Percentiles rank a stretch among this genome's conserved stretches.
Evolutionary conservation across 495 filamentous ascomycete genomes (phyloP).

Genomic region (Endocarpon pusillum): DNA sequence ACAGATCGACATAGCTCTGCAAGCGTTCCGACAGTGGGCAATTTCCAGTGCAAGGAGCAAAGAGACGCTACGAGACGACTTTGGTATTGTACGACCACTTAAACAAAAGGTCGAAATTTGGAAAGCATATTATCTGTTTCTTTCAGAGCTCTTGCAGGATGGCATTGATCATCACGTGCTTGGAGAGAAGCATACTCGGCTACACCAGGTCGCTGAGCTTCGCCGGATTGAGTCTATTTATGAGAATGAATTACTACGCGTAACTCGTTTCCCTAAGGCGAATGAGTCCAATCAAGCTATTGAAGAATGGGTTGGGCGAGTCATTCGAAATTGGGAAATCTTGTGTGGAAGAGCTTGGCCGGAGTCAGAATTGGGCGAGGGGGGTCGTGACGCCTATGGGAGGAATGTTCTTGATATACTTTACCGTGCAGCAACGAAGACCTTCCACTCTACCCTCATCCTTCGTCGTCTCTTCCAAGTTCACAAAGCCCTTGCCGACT

Average conservation of each 20-base stretch:
- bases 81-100: slow-evolving; percentile 27
- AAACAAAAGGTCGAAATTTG: slow-evolving; percentile 32
- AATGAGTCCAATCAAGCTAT: slow-evolving; percentile 54
- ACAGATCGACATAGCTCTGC: slow-evolving; percentile 21
- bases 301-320: slow-evolving; percentile 63
- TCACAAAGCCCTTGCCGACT: slow-evolving; percentile 71
- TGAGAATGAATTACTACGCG: slow-evolving; percentile 51
- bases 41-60: too few species aligned
- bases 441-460: slow-evolving; percentile 80
- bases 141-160: slow-evolving; percentile 39
- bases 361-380: slow-evolving; percentile 60
- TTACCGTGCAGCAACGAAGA: slow-evolving; percentile 76
- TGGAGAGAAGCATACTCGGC: slow-evolving; percentile 25
- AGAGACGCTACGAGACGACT: slow-evolving; percentile 1
- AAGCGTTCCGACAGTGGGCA: slow-evolving; percentile 24
- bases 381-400: slow-evolving; percentile 54
- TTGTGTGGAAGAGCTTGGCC: slow-evolving; percentile 57
- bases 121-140: slow-evolving; percentile 61
- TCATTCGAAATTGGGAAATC: slow-evolving; percentile 70
- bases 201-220: slow-evolving; percentile 53
- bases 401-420: slow-evolving; percentile 61
- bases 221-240: slow-evolving; percentile 58
- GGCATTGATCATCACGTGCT: slow-evolving; percentile 19
- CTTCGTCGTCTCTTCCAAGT: slow-evolving; percentile 77
- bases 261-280: slow-evolving; percentile 70